These are phyloP conservation scores for Rhizophagus prolifer DNA, from an alignment of 192 early-diverging fungal genomes.

Conservation along the genomic window DNA sequence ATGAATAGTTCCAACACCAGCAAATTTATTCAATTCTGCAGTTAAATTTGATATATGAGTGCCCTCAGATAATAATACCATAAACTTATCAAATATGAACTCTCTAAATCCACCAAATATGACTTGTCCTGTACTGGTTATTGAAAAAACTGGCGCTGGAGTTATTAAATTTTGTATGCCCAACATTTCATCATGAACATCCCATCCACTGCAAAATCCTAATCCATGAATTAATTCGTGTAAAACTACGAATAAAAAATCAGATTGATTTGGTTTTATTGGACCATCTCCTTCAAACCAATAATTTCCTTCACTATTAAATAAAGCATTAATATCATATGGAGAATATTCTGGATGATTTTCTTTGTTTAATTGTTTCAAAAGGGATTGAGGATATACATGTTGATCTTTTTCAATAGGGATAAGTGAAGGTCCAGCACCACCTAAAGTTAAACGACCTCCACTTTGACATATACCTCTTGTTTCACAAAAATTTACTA, in stretches of 20 bases:
- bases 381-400: slow-evolving; percentile 43
- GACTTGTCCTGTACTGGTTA: background rate
- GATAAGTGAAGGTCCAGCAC: slow-evolving; percentile 37
- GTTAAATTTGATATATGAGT: background rate
- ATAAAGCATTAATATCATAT: slow-evolving; percentile 42
- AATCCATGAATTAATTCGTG: slow-evolving; percentile 50
- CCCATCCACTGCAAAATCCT: slow-evolving; percentile 42
- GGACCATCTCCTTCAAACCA: slow-evolving; percentile 38
- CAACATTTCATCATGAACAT: slow-evolving; percentile 19
- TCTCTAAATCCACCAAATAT: slow-evolving; percentile 28
- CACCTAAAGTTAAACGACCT: slow-evolving; percentile 23
- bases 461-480: background rate
- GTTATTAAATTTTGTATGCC: slow-evolving; percentile 28
- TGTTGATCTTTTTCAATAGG: slow-evolving; percentile 33
- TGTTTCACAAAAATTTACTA: background rate
- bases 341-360: slow-evolving; percentile 22
- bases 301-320: slow-evolving; percentile 39
- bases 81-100: slow-evolving; percentile 25
- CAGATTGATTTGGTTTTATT: slow-evolving; percentile 33
- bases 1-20: background rate
- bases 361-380: slow-evolving; percentile 39
- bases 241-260: slow-evolving; percentile 39
- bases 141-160: background rate
- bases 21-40: background rate
- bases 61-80: slow-evolving; percentile 14